Base-by-base conservation (phyloP, 257 asterid genomes). In the Plantago ovata region DNA sequence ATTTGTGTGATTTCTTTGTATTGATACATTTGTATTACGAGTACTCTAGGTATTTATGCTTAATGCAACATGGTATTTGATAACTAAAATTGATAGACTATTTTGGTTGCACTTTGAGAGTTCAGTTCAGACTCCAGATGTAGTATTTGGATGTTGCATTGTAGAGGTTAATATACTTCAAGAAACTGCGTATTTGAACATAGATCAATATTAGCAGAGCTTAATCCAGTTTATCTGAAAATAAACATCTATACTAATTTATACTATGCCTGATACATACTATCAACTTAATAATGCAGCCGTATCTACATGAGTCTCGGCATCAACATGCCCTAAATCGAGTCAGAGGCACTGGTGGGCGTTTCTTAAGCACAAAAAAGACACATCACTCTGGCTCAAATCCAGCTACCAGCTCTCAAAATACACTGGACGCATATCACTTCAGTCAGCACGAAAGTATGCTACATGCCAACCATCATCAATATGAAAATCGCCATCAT, bases 281-380 rank as follows among this genome's bases (percentile, higher is more conserved):
- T 47, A 49, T 14, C 55, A 21, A 21, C 16, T 23, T 21, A 10
- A 9, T 33, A 54, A 16, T 73, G 80, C 88, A 93, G 98, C 97
- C 98, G 2, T 93, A 93, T 54, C 89, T 93, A 77, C 97, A 93
- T 9, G 97, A 93, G 87, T 93, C 98, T 43, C 88, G 98, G 4
- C 98, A 93, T 67, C 88, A 72, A 40, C 98, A 93, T 46, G 98
- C 98, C 1, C 69, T 93, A 12, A 93, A 93, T 7, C 73, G 98
- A 72, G 96, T 93, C 9, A 79, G 98, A 50, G 98, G 98, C 1
- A 60, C 84, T 0, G 98, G 97, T 2, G 98, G 98, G 18, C 90
- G 97, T 16, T 93, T 93, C 69, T 85, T 93, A 44, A 83, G 97
- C 89, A 72, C 87, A 3, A 85, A 86, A 77, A 81, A 79, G 62